Evolutionary conservation across 2,329 filamentous ascomycete species (phyloP).

Genomic region (Aureobasidium sp.): DNA sequence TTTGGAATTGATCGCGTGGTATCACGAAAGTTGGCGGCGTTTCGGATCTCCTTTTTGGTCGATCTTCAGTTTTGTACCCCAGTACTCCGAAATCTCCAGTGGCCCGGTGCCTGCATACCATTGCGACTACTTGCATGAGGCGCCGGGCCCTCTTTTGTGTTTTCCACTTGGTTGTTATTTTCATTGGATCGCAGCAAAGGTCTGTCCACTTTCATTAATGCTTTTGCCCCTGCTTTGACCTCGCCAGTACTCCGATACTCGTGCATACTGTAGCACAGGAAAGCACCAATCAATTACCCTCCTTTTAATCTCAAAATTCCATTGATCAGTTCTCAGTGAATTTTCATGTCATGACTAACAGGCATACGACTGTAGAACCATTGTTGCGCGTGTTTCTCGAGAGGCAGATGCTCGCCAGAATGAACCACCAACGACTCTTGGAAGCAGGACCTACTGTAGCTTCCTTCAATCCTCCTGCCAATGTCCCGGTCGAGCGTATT

Average conservation of each 20-base stretch:
- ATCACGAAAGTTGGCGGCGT: neutral
- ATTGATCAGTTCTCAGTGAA: neutral
- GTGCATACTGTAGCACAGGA: neutral
- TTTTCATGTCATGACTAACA: neutral
- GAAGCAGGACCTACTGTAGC: neutral
- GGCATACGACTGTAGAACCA: neutral
- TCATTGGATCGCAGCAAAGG: neutral
- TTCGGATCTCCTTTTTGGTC: slow-evolving; percentile 2
- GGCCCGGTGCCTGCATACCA: neutral
- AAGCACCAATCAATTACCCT: neutral
- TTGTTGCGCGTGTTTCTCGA: neutral
- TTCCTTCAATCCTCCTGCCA: neutral
- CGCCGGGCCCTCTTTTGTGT: neutral
- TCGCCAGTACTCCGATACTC: neutral
- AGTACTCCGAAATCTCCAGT: slow-evolving; percentile 10
- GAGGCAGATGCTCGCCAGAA: neutral
- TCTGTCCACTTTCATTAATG: neutral
- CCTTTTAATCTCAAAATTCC: neutral
- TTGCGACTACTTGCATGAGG: neutral
- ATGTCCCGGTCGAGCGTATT: neutral
- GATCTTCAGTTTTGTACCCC: slow-evolving; percentile 5
- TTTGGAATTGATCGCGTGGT: neutral
- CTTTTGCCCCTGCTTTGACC: neutral
- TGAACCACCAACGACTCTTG: neutral
- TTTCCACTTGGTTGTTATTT: neutral